phyloP scores from a whole-genome alignment of 2,329 filamentous ascomycete genomes.

The Alternaria panax region DNA sequence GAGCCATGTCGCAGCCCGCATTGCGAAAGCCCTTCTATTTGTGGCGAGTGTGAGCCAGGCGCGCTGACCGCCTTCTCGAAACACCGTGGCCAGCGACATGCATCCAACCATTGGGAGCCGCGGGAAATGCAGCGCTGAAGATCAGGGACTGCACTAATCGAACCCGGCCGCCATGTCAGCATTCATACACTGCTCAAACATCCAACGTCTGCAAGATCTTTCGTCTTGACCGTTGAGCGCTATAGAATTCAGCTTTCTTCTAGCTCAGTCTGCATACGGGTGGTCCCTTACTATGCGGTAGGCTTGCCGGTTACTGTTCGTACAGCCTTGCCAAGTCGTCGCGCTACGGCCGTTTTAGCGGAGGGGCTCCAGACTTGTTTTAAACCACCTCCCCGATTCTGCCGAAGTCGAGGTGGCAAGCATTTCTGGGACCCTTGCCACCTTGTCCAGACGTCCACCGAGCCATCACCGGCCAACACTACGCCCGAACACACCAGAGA shows the following conservation, averaged over 20 bases:
- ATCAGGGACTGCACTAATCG: conserved; percentile 20
- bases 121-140: conserved; percentile 24
- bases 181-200: background rate
- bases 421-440: conserved; percentile 25
- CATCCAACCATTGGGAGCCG: conserved; percentile 18
- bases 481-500: background rate
- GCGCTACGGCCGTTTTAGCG: conserved; percentile 37
- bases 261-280: background rate
- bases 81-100: conserved; percentile 17
- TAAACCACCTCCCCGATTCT: conserved; percentile 32
- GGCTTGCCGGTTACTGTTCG: conserved; percentile 22
- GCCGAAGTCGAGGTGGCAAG: conserved; percentile 25
- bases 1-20: conserved; percentile 23
- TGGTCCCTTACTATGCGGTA: conserved; percentile 14
- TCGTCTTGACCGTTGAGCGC: background rate
- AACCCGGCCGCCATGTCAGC: background rate
- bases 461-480: background rate
- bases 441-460: conserved; percentile 13
- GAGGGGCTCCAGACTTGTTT: conserved; percentile 33
- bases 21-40: conserved; percentile 28
- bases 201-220: background rate
- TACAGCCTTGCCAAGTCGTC: conserved; percentile 20
- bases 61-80: conserved; percentile 36
- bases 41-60: conserved; percentile 33
- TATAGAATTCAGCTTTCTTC: background rate